phyloP scores from a whole-genome alignment of 179 eudicot genomes.

The Kewa caespitosa region DNA sequence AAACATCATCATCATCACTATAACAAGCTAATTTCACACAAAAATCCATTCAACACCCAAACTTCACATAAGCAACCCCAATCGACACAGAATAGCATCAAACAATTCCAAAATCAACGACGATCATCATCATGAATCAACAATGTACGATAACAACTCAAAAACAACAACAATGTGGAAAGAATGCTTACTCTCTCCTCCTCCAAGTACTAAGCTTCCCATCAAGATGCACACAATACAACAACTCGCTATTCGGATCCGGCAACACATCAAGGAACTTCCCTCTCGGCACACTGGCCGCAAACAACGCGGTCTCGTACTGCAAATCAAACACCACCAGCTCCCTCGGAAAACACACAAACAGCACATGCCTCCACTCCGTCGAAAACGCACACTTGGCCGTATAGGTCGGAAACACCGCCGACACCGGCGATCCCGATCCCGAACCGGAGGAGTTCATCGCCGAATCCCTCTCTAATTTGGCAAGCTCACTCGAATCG shows the following conservation, averaged over 20 bases:
- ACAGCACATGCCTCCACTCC: slow-evolving; percentile 79
- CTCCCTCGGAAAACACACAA: slow-evolving; percentile 85
- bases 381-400: slow-evolving; percentile 75
- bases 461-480: slow-evolving; percentile 68
- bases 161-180: not conserved
- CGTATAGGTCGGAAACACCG: slow-evolving; percentile 59
- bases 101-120: not conserved
- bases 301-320: slow-evolving; percentile 59
- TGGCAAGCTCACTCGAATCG: slow-evolving; percentile 55
- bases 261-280: slow-evolving; percentile 86
- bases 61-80: not conserved
- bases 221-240: slow-evolving; percentile 83
- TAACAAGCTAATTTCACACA: too few relatives aligned
- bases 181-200: slow-evolving; percentile 79
- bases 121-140: slow-evolving; percentile 3
- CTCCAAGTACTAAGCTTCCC: slow-evolving; percentile 90
- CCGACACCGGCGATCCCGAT: slow-evolving; percentile 54
- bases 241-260: slow-evolving; percentile 59
- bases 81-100: not conserved
- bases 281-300: slow-evolving; percentile 65
- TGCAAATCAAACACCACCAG: slow-evolving; percentile 85
- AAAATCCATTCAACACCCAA: not conserved
- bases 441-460: slow-evolving; percentile 39
- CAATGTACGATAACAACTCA: not conserved
- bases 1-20: too few relatives aligned